Evolutionary conservation across 495 filamentous ascomycete genomes (phyloP).

Genomic region (Xylaria bambusicola): DNA sequence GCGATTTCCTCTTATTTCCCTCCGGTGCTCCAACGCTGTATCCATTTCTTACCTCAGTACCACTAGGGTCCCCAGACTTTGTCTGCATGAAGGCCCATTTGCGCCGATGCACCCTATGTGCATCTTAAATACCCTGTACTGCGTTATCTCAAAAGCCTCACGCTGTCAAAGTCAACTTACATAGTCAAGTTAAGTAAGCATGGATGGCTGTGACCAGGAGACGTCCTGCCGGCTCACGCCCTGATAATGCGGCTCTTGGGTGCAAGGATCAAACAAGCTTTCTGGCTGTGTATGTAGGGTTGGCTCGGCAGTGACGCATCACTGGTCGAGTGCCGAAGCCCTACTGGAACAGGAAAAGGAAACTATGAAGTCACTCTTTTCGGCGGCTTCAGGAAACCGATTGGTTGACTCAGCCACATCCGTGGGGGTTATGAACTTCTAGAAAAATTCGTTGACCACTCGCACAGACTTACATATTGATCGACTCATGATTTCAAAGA

Average conservation of each 20-base stretch:
- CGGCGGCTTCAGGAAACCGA: not conserved
- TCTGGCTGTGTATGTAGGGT: conserved; percentile 3
- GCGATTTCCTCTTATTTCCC: conserved; percentile 4
- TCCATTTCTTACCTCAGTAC: not conserved
- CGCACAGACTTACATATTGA: no score
- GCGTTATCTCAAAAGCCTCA: not conserved
- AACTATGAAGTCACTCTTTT: conserved; percentile 10
- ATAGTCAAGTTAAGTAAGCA: no score
- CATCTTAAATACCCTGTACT: not conserved
- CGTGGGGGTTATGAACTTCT: not conserved
- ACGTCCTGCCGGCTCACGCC: not conserved
- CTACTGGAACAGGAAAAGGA: not conserved
- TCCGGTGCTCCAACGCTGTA: not conserved
- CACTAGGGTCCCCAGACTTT: not conserved
- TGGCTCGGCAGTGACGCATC: conserved; percentile 1
- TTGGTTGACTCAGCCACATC: not conserved
- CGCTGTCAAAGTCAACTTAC: not conserved
- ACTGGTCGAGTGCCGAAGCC: conserved; percentile 5
- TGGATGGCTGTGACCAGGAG: no score
- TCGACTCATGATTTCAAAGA: conserved; percentile 1
- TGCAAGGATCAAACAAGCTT: conserved; percentile 18
- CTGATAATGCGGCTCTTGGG: conserved; percentile 13
- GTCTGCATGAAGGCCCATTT: not conserved
- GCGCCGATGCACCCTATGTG: not conserved
- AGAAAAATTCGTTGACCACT: conserved; percentile 9